A percentile compares a stretch with the other conserved stretches of the same genome.
These are phyloP conservation scores for Apiospora arundinis DNA, from an alignment of 2,329 filamentous ascomycete species.

Conservation along the genomic window DNA sequence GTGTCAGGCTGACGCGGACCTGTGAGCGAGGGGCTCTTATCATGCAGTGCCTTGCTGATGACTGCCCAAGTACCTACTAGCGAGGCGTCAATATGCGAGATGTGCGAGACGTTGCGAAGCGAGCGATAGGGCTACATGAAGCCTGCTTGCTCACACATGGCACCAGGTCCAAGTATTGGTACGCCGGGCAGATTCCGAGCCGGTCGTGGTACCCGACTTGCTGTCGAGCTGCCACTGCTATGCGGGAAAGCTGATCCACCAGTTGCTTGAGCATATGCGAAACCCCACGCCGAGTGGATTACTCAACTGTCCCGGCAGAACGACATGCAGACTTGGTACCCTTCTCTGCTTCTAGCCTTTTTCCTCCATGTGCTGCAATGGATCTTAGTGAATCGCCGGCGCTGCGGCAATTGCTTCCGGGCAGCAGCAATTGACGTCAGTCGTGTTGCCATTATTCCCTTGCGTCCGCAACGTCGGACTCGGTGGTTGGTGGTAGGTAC, in stretches of 20 bases:
- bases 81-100: neutral
- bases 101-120: neutral
- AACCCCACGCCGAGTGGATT: neutral
- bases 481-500: neutral
- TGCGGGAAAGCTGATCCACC: neutral
- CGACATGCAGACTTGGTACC: neutral
- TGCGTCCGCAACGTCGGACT: neutral
- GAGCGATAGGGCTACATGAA: neutral
- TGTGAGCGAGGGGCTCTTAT: neutral
- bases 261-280: neutral
- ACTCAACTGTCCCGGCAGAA: neutral
- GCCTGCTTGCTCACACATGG: neutral
- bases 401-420: neutral
- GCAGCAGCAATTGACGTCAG: neutral
- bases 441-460: neutral
- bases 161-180: neutral
- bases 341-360: neutral
- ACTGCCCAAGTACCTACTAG: neutral
- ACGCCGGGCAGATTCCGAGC: neutral
- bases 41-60: neutral
- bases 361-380: neutral
- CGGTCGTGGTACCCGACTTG: neutral
- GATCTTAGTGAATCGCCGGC: neutral
- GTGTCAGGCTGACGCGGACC: slow-evolving; percentile 7
- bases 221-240: slow-evolving; percentile 6